A percentile compares a stretch with the other conserved stretches of the same genome.
Evolutionary conservation across 169 alveolate genomes (phyloP).

Genomic region (Plasmodium relictum): DNA sequence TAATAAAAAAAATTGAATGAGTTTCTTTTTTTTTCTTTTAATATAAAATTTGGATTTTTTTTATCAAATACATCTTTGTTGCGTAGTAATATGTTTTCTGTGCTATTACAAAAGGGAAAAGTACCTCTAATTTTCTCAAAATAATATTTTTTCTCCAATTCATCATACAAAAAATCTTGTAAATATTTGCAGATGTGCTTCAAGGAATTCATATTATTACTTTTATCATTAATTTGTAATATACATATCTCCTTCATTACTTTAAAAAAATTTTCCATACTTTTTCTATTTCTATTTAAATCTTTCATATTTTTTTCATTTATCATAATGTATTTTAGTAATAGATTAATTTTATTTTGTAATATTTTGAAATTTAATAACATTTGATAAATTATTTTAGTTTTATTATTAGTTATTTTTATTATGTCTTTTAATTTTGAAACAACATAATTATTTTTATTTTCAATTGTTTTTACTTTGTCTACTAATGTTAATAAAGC

Average conservation of each 20-base stretch:
- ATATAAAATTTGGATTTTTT: conserved; percentile 31
- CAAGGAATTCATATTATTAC: conserved; percentile 20
- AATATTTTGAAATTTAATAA: conserved; percentile 52
- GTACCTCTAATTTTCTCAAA: conserved; percentile 31
- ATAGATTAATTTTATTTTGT: conserved; percentile 54
- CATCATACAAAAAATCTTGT: conserved; percentile 64
- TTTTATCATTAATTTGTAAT: conserved; percentile 34
- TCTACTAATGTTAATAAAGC: conserved; percentile 68
- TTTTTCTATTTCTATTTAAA: conserved; percentile 30
- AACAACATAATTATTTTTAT: conserved; percentile 54
- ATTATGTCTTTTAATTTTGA: conserved; percentile 51
- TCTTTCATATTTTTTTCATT: conserved; percentile 71
- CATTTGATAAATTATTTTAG: conserved; percentile 66
- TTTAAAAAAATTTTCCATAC: conserved; percentile 21
- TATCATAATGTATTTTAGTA: conserved; percentile 64
- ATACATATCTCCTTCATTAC: conserved; percentile 43
- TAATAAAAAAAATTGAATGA: conserved; percentile 55
- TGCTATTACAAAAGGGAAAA: conserved; percentile 31
- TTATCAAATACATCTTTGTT: conserved; percentile 35
- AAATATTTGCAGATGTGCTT: conserved; percentile 32
- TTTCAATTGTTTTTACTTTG: conserved; percentile 64
- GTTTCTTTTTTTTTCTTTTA: conserved; percentile 46
- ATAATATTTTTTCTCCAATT: conserved; percentile 45
- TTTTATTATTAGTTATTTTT: conserved; percentile 68
- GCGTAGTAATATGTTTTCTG: conserved; percentile 31